Conservation (phyloP, 225 moss, liverwort and hornwort species). For the Physcomitrellopsis africana region DNA sequence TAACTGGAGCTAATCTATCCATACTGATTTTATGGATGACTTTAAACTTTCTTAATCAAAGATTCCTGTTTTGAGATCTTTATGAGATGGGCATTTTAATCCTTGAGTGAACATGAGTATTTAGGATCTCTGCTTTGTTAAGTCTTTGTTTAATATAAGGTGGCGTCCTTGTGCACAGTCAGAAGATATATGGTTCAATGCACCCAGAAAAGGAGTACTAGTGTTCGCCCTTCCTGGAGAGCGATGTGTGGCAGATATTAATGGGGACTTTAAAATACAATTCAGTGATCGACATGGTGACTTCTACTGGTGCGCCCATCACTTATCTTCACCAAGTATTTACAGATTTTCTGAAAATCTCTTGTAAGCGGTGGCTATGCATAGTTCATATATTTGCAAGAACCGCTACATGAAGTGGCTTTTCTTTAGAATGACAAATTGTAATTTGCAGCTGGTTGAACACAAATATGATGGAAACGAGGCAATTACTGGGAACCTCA, state of each 20-base stretch:
- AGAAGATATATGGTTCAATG: slow-evolving; percentile 98
- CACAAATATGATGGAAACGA: slow-evolving; percentile 98
- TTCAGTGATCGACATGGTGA: slow-evolving; percentile 98
- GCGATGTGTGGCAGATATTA: slow-evolving; percentile 91
- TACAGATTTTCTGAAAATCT: slow-evolving; percentile 8
- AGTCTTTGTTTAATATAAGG: not conserved
- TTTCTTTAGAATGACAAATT: slow-evolving; percentile 15
- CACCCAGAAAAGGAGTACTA: slow-evolving; percentile 95
- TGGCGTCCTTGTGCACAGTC: slow-evolving; percentile 52
- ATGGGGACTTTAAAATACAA: slow-evolving; percentile 90
- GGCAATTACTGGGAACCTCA: slow-evolving; percentile 78
- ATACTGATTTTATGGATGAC: not conserved
- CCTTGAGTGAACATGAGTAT: not conserved
- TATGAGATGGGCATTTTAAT: not conserved
- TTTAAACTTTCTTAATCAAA: not conserved
- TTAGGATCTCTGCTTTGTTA: not conserved
- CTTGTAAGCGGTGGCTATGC: not conserved
- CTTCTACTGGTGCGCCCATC: slow-evolving; percentile 80
- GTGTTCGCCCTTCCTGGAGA: slow-evolving; percentile 98
- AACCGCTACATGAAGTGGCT: not conserved
- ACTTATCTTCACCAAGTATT: not conserved
- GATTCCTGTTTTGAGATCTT: not conserved
- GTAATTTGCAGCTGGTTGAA: slow-evolving; percentile 87
- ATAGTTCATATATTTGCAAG: no score
- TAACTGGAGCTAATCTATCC: slow-evolving; percentile 14